These are phyloP conservation scores for Theobroma grandiflorum DNA, from an alignment of 441 rosid species.

Conservation along the genomic window DNA sequence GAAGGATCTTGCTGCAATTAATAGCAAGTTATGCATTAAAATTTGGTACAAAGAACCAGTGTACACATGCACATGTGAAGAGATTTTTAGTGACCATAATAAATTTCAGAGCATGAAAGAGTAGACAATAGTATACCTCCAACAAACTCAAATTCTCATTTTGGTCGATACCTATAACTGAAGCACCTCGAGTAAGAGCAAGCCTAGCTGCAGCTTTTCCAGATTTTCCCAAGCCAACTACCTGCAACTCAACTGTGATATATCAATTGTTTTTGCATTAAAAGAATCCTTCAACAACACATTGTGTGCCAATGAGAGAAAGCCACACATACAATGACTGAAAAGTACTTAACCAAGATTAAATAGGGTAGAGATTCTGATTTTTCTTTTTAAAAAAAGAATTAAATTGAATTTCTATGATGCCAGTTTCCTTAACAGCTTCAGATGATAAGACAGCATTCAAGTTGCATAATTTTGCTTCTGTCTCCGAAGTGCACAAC, in stretches of 20 bases:
- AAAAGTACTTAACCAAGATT: not conserved
- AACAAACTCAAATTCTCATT: slow-evolving; percentile 33
- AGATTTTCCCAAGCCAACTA: slow-evolving; percentile 42
- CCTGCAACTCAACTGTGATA: slow-evolving; percentile 24
- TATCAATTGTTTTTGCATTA: not conserved
- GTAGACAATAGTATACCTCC: slow-evolving; percentile 30
- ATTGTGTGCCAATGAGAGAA: not conserved
- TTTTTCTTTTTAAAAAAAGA: not conserved
- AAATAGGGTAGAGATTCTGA: not conserved
- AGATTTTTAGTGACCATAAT: not conserved
- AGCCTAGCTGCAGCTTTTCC: slow-evolving; percentile 43
- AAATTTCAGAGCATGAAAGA: not conserved
- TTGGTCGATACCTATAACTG: slow-evolving; percentile 42
- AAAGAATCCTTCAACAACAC: slow-evolving; percentile 1
- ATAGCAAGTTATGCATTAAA: slow-evolving; percentile 10
- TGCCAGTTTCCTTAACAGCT: not conserved
- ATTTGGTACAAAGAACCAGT: not conserved
- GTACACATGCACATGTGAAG: not conserved
- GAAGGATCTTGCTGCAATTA: slow-evolving; percentile 37
- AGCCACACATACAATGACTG: not conserved
- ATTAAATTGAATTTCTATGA: not conserved
- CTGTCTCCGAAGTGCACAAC: not conserved
- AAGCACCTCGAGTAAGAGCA: slow-evolving; percentile 48
- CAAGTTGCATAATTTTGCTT: not conserved
- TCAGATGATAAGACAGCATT: not conserved